phyloP scores from a whole-genome alignment of 2,329 filamentous ascomycete genomes.

The Aspergillus sp. region DNA sequence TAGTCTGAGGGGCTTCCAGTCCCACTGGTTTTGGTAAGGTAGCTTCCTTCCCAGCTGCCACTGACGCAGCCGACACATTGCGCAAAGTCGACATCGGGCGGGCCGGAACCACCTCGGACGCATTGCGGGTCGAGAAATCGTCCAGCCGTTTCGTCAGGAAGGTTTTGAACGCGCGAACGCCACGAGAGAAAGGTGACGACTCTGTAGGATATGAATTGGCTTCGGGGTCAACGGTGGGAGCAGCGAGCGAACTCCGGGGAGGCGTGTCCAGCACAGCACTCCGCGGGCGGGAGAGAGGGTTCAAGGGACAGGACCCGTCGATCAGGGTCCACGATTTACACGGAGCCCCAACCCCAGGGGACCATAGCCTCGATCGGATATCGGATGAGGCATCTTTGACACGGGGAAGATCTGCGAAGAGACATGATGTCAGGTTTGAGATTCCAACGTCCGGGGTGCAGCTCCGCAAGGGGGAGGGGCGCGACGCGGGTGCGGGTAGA shows the following conservation, averaged over 20 bases:
- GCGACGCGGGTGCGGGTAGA: neutral
- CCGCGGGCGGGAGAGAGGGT: slow-evolving; percentile 10
- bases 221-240: slow-evolving; percentile 18
- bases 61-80: slow-evolving; percentile 12
- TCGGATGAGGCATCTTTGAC: slow-evolving; percentile 22
- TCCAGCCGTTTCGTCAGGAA: slow-evolving; percentile 29
- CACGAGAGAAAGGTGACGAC: slow-evolving; percentile 24
- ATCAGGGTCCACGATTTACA: slow-evolving; percentile 18
- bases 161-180: slow-evolving; percentile 29
- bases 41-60: neutral
- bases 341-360: slow-evolving; percentile 7
- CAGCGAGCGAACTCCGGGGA: slow-evolving; percentile 15
- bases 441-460: too few relatives aligned
- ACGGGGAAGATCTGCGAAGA: slow-evolving; percentile 23
- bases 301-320: slow-evolving; percentile 8
- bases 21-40: neutral
- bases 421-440: neutral
- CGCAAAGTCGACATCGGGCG: slow-evolving; percentile 9
- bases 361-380: slow-evolving; percentile 13
- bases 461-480: too few relatives aligned
- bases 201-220: slow-evolving; percentile 14
- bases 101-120: slow-evolving; percentile 6
- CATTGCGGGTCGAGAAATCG: slow-evolving; percentile 19
- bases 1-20: neutral
- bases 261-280: slow-evolving; percentile 12